Evolutionary conservation across 345 rosid genomes (phyloP).

Genomic region (Brassica rapa): DNA sequence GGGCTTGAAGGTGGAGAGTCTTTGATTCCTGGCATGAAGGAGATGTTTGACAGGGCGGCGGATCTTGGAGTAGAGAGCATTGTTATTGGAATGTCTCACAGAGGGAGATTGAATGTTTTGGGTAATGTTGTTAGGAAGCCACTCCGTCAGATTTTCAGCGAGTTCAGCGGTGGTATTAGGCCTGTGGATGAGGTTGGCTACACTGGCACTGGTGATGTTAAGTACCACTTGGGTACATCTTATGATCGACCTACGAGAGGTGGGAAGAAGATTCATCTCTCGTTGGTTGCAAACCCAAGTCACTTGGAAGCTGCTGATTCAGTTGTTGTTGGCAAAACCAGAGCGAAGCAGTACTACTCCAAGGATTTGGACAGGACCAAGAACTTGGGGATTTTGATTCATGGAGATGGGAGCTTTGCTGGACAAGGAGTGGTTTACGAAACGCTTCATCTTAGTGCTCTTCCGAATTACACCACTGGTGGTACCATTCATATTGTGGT

Average conservation of each 20-base stretch:
- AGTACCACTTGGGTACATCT: slow-evolving; percentile 87
- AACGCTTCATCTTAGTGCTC: slow-evolving; percentile 85
- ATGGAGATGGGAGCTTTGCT: slow-evolving; percentile 93
- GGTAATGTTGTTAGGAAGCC: slow-evolving; percentile 86
- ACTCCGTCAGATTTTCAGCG: slow-evolving; percentile 75
- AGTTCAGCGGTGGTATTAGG: slow-evolving; percentile 80
- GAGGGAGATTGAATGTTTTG: slow-evolving; percentile 79
- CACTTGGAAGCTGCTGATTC: slow-evolving; percentile 90
- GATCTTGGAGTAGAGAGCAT: slow-evolving; percentile 87
- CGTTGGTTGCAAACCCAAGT: slow-evolving; percentile 90
- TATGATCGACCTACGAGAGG: slow-evolving; percentile 90
- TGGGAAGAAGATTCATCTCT: slow-evolving; percentile 77
- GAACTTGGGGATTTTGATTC: slow-evolving; percentile 77
- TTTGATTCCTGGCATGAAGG: slow-evolving; percentile 87
- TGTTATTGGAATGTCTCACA: slow-evolving; percentile 83
- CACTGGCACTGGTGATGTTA: slow-evolving; percentile 89
- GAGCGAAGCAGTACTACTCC: slow-evolving; percentile 83
- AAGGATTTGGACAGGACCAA: slow-evolving; percentile 70
- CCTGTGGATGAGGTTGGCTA: slow-evolving; percentile 89
- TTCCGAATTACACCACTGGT: slow-evolving; percentile 81
- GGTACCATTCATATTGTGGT: slow-evolving; percentile 88
- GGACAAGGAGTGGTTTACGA: slow-evolving; percentile 91
- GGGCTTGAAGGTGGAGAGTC: slow-evolving; percentile 93
- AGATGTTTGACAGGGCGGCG: slow-evolving; percentile 83
- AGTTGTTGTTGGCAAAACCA: slow-evolving; percentile 82